Conservation (phyloP, 2,329 filamentous ascomycete genomes). For the Ophiostoma sp. region DNA sequence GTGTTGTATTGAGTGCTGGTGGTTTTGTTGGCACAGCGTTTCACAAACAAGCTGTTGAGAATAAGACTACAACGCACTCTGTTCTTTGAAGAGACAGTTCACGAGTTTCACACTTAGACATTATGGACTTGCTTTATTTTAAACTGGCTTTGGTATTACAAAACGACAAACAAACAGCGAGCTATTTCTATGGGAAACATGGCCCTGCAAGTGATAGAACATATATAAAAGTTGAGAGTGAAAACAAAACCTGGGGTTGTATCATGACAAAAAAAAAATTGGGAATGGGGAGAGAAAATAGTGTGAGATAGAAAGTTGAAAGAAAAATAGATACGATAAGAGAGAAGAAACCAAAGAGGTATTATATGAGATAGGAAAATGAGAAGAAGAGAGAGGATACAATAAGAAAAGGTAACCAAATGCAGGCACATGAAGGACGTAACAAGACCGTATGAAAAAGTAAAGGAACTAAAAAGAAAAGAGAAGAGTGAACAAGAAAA, state of each 20-base stretch:
- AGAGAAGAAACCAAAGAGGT: not conserved
- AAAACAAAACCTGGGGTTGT: not conserved
- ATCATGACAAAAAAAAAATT: not conserved
- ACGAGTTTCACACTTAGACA: not conserved
- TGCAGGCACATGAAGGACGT: not conserved
- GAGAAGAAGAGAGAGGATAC: not conserved
- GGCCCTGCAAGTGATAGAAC: not conserved
- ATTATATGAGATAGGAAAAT: not conserved
- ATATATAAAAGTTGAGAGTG: not conserved
- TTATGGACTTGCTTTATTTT: not conserved
- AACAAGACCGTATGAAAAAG: constrained; percentile 3
- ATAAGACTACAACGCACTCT: too few species aligned
- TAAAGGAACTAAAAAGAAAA: not conserved
- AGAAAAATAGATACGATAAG: not conserved
- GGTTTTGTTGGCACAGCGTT: not conserved
- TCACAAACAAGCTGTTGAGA: not conserved
- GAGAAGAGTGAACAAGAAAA: not conserved
- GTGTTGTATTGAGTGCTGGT: not conserved
- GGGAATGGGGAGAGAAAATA: not conserved
- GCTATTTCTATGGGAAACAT: not conserved
- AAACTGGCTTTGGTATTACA: not conserved
- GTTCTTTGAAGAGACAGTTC: not conserved
- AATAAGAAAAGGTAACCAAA: not conserved
- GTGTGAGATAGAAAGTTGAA: not conserved
- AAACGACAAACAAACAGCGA: not conserved